A percentile compares a stretch with the other conserved stretches of the same genome.
Evolutionary conservation across 139 green algal species (phyloP).

Genomic region (Ettlia oleoabundans): DNA sequence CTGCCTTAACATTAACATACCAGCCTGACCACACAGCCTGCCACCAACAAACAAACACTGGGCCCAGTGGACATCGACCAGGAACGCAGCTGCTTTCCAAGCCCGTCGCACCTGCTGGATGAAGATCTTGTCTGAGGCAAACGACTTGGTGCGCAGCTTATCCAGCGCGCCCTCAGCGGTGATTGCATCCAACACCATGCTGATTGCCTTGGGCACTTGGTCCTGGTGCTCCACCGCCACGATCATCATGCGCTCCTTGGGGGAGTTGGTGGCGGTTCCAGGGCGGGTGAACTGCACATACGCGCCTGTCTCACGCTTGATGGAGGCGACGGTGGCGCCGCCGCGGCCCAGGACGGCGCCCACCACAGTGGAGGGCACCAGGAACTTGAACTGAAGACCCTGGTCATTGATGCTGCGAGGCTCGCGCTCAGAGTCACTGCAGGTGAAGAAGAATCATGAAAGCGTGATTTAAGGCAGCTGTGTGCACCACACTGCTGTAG

Average conservation of each 20-base stretch:
- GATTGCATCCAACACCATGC: slow-evolving; percentile 32
- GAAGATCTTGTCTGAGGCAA: slow-evolving; percentile 14
- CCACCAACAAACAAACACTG: too few species aligned
- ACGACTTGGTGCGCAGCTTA: slow-evolving; percentile 27
- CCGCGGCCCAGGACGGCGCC: slow-evolving; percentile 37
- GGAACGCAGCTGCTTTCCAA: too few species aligned
- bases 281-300: slow-evolving; percentile 43
- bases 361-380: slow-evolving; percentile 38
- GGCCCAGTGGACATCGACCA: too few species aligned
- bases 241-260: slow-evolving; percentile 48
- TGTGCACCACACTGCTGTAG: too few species aligned
- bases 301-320: slow-evolving; percentile 38
- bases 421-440: slow-evolving; percentile 15
- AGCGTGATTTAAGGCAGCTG: not conserved
- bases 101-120: slow-evolving; percentile 22
- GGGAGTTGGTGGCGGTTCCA: slow-evolving; percentile 33
- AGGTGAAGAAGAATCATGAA: too few species aligned
- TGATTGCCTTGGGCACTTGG: slow-evolving; percentile 6
- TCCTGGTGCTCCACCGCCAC: slow-evolving; percentile 34
- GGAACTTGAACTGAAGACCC: slow-evolving; percentile 42
- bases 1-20: too few species aligned
- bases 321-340: slow-evolving; percentile 37
- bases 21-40: too few species aligned
- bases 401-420: slow-evolving; percentile 33
- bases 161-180: slow-evolving; percentile 14